phyloP scores from a whole-genome alignment of 1,284 basidiomycete species.

The Irpex sp. region DNA sequence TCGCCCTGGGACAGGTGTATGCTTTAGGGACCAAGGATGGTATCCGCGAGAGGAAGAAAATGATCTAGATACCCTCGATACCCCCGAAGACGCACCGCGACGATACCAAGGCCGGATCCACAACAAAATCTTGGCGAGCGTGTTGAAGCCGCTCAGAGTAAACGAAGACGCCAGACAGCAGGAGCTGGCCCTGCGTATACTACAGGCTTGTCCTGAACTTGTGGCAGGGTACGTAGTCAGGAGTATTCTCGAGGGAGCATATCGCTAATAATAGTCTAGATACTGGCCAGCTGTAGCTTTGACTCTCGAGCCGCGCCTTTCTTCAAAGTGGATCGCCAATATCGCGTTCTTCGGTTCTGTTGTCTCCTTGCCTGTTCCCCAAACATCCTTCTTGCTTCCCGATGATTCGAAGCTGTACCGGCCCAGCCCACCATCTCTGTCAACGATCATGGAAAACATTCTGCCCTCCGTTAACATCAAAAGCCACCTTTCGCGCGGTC shows the following conservation, averaged over 20 bases:
- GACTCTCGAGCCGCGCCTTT: constrained; percentile 83
- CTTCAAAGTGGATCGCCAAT: constrained; percentile 87
- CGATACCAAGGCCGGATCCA: constrained; percentile 52
- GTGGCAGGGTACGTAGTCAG: constrained; percentile 58
- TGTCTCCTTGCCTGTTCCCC: constrained; percentile 73
- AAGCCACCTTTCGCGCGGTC: constrained; percentile 72
- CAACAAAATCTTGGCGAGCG: constrained; percentile 82
- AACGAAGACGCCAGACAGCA: constrained; percentile 87
- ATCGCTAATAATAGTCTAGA: constrained; percentile 32
- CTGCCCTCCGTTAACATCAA: constrained; percentile 73
- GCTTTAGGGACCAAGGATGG: constrained; percentile 90
- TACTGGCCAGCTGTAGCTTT: constrained; percentile 77
- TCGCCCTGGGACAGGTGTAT: constrained; percentile 79
- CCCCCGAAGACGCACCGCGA: constrained; percentile 33
- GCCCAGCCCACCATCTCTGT: constrained; percentile 70
- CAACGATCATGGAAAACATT: constrained; percentile 69
- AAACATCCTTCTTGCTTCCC: constrained; percentile 55
- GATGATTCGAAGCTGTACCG: constrained; percentile 42
- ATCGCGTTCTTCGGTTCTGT: constrained; percentile 79
- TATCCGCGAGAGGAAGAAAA: constrained; percentile 66
- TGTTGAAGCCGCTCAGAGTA: constrained; percentile 72
- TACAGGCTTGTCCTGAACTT: constrained; percentile 82
- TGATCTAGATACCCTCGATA: constrained; percentile 34
- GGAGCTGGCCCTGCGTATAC: constrained; percentile 78
- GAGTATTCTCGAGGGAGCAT: constrained; percentile 1